These are phyloP conservation scores for Coemansia sp. DNA, from an alignment of 192 early-diverging fungal genomes.

Conservation along the genomic window DNA sequence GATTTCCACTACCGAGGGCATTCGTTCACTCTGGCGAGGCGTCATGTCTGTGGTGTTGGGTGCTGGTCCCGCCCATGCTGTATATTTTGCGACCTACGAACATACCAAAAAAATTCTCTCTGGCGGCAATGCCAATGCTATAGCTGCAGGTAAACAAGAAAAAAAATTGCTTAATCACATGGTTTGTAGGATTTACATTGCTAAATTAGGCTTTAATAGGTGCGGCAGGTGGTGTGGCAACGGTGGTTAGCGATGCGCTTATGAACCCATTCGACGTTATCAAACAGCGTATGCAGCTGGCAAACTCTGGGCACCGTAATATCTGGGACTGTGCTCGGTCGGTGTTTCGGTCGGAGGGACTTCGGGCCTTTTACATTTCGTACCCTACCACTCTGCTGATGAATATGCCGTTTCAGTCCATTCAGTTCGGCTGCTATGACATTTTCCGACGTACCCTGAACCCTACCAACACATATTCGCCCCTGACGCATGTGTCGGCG, in stretches of 20 bases:
- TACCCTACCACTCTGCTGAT: constrained; percentile 92
- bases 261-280: constrained; percentile 98
- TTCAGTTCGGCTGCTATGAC: constrained; percentile 94
- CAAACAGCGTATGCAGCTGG: constrained; percentile 95
- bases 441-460: constrained; percentile 80
- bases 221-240: constrained; percentile 84
- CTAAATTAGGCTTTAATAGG: constrained; percentile 31
- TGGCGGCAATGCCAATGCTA: constrained; percentile 50
- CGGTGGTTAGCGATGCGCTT: constrained; percentile 80
- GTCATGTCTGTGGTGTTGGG: constrained; percentile 90
- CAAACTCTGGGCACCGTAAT: constrained; percentile 66
- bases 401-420: constrained; percentile 92
- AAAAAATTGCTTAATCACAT: constrained; percentile 7
- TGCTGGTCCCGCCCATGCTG: constrained; percentile 92
- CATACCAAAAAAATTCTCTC: constrained; percentile 77
- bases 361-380: constrained; percentile 87
- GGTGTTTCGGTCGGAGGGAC: constrained; percentile 73
- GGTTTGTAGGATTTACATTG: background rate
- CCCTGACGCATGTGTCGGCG: constrained; percentile 77
- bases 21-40: constrained; percentile 85
- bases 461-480: constrained; percentile 78
- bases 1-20: constrained; percentile 74
- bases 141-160: constrained; percentile 52
- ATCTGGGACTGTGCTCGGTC: constrained; percentile 68
- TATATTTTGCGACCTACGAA: constrained; percentile 96